Percentiles rank a stretch among this genome's conserved stretches.
phyloP scores from a whole-genome alignment of 305 asterid species.

The Fraxinus baroniana region DNA sequence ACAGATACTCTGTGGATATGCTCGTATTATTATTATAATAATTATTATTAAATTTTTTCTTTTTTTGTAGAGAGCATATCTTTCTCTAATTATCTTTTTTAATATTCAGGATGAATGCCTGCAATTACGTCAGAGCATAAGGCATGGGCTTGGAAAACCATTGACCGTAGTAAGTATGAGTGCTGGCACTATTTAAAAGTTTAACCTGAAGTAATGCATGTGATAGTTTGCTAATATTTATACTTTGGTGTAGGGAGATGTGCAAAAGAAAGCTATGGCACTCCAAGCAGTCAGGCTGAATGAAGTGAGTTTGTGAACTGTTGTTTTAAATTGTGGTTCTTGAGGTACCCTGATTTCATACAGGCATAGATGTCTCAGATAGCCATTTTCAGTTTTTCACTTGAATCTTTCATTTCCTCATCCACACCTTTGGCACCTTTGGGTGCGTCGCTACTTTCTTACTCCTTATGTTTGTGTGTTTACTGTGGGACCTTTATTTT shows the following conservation, averaged over 20 bases:
- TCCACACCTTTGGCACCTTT: background rate
- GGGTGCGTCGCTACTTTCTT: background rate
- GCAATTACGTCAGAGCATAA: constrained; percentile 76
- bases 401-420: constrained; percentile 1
- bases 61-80: background rate
- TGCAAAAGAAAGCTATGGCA: constrained; percentile 68
- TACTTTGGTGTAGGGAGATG: constrained; percentile 60
- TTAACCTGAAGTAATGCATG: constrained; percentile 15
- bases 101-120: constrained; percentile 73
- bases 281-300: constrained; percentile 64
- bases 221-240: constrained; percentile 17
- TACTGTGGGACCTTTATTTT: background rate
- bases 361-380: background rate
- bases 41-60: background rate
- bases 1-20: background rate
- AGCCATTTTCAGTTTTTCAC: background rate
- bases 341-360: background rate
- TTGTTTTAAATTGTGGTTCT: constrained; percentile 6
- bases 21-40: background rate
- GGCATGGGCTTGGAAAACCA: constrained; percentile 73
- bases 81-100: constrained; percentile 22
- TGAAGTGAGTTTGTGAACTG: constrained; percentile 53
- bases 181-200: constrained; percentile 23
- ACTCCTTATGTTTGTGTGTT: background rate
- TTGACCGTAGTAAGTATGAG: constrained; percentile 68